A percentile compares a stretch with the other conserved stretches of the same genome.
These are phyloP conservation scores for Agaricales sp. DNA, from an alignment of 1,284 basidiomycete genomes.

Conservation along the genomic window DNA sequence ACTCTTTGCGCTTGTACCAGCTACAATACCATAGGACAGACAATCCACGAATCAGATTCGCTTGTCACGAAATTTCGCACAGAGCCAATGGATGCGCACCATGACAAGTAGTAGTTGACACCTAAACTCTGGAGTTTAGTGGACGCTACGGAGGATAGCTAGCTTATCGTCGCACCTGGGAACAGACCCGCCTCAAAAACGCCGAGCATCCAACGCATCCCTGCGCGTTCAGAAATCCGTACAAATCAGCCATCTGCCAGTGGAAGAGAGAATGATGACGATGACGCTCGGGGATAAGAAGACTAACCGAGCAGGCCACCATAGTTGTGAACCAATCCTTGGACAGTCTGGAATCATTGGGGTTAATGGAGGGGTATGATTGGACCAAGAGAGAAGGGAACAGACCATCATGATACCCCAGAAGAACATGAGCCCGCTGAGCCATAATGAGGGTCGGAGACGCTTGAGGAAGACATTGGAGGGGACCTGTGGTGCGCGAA, in stretches of 20 bases:
- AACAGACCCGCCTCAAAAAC: slow-evolving; percentile 67
- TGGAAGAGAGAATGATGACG: neutral
- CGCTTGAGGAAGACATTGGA: slow-evolving; percentile 65
- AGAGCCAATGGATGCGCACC: slow-evolving; percentile 26
- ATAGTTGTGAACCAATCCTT: slow-evolving; percentile 59
- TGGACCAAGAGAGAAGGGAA: slow-evolving; percentile 1
- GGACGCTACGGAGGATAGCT: slow-evolving; percentile 3
- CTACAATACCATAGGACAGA: slow-evolving; percentile 16
- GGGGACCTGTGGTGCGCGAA: slow-evolving; percentile 33
- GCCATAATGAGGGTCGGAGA: slow-evolving; percentile 56
- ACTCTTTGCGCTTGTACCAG: slow-evolving; percentile 65
- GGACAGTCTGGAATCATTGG: slow-evolving; percentile 36
- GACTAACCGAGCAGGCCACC: slow-evolving; percentile 48
- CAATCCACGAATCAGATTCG: neutral
- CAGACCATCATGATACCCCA: slow-evolving; percentile 65
- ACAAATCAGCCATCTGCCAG: slow-evolving; percentile 3
- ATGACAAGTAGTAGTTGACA: slow-evolving; percentile 60
- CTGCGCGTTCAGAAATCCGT: slow-evolving; percentile 19
- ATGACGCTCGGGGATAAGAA: neutral
- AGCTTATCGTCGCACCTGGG: slow-evolving; percentile 13
- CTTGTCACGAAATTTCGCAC: neutral
- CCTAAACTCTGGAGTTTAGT: slow-evolving; percentile 23
- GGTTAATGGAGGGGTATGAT: slow-evolving; percentile 8
- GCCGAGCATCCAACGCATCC: slow-evolving; percentile 56
- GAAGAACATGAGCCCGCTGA: slow-evolving; percentile 50